Conservation (phyloP, 2,329 filamentous ascomycete genomes). For the Trichoderma oligosporum region DNA sequence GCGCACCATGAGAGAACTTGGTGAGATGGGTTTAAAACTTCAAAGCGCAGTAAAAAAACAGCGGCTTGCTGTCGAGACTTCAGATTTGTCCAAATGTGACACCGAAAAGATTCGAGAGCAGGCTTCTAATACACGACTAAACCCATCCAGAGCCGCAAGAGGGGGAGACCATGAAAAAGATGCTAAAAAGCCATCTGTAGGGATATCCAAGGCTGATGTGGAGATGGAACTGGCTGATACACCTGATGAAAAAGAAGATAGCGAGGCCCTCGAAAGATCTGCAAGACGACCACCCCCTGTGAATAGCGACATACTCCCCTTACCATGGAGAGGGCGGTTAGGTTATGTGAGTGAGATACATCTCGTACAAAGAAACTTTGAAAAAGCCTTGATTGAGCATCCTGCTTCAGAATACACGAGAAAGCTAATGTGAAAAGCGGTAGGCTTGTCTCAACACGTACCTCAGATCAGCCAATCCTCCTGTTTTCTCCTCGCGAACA, state of each 20-base stretch:
- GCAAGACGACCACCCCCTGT: conserved; percentile 65
- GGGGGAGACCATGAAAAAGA: background rate
- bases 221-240: conserved; percentile 26
- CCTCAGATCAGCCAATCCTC: conserved; percentile 72
- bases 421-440: conserved; percentile 21
- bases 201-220: conserved; percentile 14
- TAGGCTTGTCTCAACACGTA: conserved; percentile 91
- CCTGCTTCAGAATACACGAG: background rate
- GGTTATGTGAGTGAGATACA: conserved; percentile 62
- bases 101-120: conserved; percentile 11
- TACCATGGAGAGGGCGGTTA: conserved; percentile 86
- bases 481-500: conserved; percentile 86
- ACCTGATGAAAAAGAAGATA: conserved; percentile 20
- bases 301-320: conserved; percentile 75
- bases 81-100: conserved; percentile 24
- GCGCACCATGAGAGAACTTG: conserved; percentile 43
- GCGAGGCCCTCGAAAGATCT: conserved; percentile 33
- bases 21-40: conserved; percentile 48
- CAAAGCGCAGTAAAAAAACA: conserved; percentile 43
- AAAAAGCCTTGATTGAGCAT: background rate
- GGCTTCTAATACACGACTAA: background rate
- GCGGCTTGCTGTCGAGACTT: conserved; percentile 45
- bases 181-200: background rate
- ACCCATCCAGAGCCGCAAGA: background rate
- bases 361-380: background rate